Conservation (phyloP, 2,329 filamentous ascomycete species). For the Venturia asperata region DNA sequence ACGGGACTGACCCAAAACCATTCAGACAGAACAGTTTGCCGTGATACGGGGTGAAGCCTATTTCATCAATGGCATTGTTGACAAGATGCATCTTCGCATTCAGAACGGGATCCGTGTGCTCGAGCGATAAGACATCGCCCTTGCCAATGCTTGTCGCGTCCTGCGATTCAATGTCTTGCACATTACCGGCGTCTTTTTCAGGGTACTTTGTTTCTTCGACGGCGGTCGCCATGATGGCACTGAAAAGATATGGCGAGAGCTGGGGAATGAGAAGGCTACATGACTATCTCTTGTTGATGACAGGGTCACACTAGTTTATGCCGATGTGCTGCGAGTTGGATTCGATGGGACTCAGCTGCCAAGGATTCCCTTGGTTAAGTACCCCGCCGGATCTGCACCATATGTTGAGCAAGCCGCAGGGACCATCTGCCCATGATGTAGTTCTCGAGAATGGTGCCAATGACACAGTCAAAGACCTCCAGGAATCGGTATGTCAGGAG, state of each 20-base stretch:
- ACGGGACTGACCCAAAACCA: conserved; percentile 47
- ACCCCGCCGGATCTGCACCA: too few species aligned
- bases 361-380: too few species aligned
- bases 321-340: background rate
- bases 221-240: background rate
- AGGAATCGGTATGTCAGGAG: too few species aligned
- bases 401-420: too few species aligned
- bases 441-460: too few species aligned
- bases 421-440: too few species aligned
- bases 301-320: background rate
- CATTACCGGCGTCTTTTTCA: background rate
- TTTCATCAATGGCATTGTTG: conserved; percentile 56
- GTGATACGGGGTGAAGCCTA: conserved; percentile 48
- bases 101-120: conserved; percentile 55
- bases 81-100: conserved; percentile 63
- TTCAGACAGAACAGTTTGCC: conserved; percentile 55
- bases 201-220: background rate
- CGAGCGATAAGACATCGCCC: conserved; percentile 49
- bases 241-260: background rate
- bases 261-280: background rate
- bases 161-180: conserved; percentile 11
- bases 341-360: background rate
- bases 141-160: conserved; percentile 23
- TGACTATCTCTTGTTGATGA: background rate
- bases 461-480: too few species aligned